Evolutionary conservation across 1,284 basidiomycete genomes (phyloP).

Genomic region (Earliella scabrosa): DNA sequence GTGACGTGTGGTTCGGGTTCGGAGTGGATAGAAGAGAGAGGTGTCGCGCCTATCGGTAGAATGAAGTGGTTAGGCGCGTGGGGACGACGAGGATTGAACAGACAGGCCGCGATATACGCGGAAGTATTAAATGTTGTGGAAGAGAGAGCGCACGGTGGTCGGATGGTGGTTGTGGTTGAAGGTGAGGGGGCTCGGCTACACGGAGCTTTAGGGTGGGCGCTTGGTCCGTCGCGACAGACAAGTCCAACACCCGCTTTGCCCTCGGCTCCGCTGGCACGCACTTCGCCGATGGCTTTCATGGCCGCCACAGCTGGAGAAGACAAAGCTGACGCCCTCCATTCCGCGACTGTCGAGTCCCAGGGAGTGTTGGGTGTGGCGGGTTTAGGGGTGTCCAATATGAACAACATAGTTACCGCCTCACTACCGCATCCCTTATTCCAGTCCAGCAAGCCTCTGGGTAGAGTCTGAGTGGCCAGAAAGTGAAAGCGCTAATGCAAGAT

Average conservation of each 20-base stretch:
- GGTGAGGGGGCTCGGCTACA: constrained; percentile 5
- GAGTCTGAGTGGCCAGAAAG: neutral
- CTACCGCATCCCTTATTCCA: constrained; percentile 3
- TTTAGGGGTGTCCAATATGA: neutral
- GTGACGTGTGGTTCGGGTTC: neutral
- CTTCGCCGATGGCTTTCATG: neutral
- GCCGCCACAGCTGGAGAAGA: neutral
- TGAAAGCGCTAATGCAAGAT: neutral
- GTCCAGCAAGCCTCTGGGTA: neutral
- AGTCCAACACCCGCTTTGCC: constrained; percentile 3
- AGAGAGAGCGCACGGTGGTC: constrained; percentile 2
- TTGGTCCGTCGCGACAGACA: constrained; percentile 1
- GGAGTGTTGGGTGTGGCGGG: neutral
- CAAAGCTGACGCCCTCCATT: neutral
- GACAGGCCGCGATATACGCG: constrained; percentile 4
- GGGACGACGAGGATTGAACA: neutral
- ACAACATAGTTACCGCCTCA: neutral
- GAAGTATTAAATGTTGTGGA: neutral
- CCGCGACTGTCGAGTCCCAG: constrained; percentile 2
- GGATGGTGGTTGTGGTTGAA: neutral
- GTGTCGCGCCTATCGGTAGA: constrained; percentile 8
- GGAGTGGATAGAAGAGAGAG: neutral
- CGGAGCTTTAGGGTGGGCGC: constrained; percentile 3
- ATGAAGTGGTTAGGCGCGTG: constrained; percentile 7
- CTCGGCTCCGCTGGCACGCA: neutral